A percentile compares a stretch with the other conserved stretches of the same genome.
phyloP scores from a whole-genome alignment of 2,329 filamentous ascomycete genomes.

The Pestalotiopsis sp. region DNA sequence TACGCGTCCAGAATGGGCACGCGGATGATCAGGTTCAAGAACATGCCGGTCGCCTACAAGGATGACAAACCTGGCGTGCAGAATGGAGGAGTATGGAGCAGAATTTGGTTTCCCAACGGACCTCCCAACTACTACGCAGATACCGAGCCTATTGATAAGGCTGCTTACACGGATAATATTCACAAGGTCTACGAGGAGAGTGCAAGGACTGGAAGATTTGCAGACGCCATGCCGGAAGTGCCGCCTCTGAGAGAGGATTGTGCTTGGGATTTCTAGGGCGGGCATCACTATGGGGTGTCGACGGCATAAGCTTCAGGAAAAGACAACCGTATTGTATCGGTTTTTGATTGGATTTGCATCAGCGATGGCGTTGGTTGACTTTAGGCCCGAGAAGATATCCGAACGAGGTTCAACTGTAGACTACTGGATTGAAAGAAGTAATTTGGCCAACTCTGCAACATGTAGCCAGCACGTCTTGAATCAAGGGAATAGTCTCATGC shows the following conservation, averaged over 20 bases:
- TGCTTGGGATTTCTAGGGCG: constrained; percentile 67
- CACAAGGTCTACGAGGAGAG: constrained; percentile 68
- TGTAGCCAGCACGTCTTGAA: too few relatives aligned
- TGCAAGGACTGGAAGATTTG: constrained; percentile 67
- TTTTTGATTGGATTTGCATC: neutral
- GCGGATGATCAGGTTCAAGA: constrained; percentile 62
- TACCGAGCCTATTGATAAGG: constrained; percentile 58
- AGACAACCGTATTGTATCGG: neutral
- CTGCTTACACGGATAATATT: constrained; percentile 59
- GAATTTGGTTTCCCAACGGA: constrained; percentile 76
- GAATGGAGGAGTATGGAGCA: constrained; percentile 58
- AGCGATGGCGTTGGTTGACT: constrained; percentile 6
- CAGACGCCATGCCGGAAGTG: constrained; percentile 74
- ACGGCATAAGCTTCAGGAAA: neutral
- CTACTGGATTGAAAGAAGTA: neutral
- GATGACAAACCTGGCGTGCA: constrained; percentile 27
- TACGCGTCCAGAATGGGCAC: constrained; percentile 49
- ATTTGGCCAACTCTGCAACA: neutral
- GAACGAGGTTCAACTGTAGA: neutral
- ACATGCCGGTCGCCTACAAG: constrained; percentile 64
- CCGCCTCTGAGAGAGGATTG: constrained; percentile 80
- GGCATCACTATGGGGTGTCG: neutral
- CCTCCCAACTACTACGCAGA: constrained; percentile 65
- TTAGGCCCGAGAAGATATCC: neutral
- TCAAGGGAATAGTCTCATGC: too few relatives aligned